A percentile compares a stretch with the other conserved stretches of the same genome.
These are phyloP conservation scores for Leishmania braziliensis DNA, from an alignment of 208 protist species.

Conservation along the genomic window DNA sequence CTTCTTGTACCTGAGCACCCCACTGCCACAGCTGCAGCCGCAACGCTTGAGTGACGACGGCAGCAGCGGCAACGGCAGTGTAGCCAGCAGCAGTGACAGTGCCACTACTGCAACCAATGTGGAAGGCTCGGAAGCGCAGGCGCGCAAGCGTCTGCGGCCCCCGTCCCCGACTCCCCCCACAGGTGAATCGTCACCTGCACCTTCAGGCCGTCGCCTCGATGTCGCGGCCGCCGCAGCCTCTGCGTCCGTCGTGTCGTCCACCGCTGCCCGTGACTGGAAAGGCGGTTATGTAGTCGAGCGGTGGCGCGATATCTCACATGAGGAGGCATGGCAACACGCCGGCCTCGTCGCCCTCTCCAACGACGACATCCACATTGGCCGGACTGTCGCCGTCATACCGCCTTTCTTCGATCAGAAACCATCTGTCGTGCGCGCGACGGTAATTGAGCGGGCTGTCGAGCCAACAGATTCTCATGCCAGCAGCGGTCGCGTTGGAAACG, in stretches of 20 bases:
- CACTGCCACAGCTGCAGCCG: constrained; percentile 51
- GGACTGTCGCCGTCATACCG: constrained; percentile 64
- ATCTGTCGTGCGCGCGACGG: constrained; percentile 60
- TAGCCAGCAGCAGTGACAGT: background rate
- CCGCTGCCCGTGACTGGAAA: constrained; percentile 22
- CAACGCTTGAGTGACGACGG: constrained; percentile 22
- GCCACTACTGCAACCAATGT: background rate
- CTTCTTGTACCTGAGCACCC: constrained; percentile 49
- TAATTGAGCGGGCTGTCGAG: constrained; percentile 49
- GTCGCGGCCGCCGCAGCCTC: background rate
- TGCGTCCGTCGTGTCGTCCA: background rate
- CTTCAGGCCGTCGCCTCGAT: background rate
- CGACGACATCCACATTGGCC: constrained; percentile 45
- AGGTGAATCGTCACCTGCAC: background rate
- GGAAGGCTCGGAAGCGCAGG: background rate
- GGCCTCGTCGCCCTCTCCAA: constrained; percentile 43
- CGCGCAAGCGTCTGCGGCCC: constrained; percentile 16
- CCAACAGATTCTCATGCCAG: constrained; percentile 1
- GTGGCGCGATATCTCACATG: constrained; percentile 50
- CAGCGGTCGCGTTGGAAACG: background rate
- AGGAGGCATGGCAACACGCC: constrained; percentile 40
- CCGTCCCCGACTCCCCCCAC: constrained; percentile 4
- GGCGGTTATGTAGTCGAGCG: constrained; percentile 62
- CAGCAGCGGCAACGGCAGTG: background rate
- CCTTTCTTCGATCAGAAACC: constrained; percentile 64